Evolutionary conservation across 2,329 filamentous ascomycete species (phyloP), one percentile per base, ranked within the genome.

Genomic region (Colletotrichum graminicola): DNA sequence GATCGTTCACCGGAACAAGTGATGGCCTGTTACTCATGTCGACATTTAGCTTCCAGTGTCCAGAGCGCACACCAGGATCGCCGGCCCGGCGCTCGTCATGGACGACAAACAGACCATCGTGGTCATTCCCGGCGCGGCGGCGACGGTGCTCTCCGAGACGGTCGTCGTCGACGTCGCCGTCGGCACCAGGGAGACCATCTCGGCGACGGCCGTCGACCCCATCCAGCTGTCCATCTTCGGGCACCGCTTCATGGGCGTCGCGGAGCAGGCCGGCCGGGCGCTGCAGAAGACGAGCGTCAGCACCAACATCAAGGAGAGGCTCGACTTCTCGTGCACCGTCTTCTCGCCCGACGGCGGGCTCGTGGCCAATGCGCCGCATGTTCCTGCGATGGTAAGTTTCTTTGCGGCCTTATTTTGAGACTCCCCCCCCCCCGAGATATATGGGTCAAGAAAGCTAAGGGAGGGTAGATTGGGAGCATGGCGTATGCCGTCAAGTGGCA

Each of bases 161-260:
- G 51, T 89, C 90, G 71, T 85, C 90, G 73, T 75, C 39, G 75
- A 78, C 64, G 85, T 73, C 32, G 60, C 43, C 21, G 62, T 66
- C 23, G 67, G 63, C 2, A 71, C 64, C 5, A 66, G 57, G 59
- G 64, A 73, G 63, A 71, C 59, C 47, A 62, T 73, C 26, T 71
- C 67, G 18, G 60, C 63, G 18, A 73, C 67, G 16, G 68, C 74
- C 60, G 87, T 92, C 3, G 90, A 93, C 76, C 92, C 92, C 12
- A 92, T 95, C 75, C 87, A 93, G 79, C 85, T 95, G 1, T 92
- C 89, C 74, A 91, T 95, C 70, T 95, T 95, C 76, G 91, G 90
- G 0, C 92, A 95, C 78, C 86, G 93, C 3, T 95, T 95, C 81
- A 95, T 95, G 93, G 90, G 91, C 3, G 93, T 95, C 73, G 93